A percentile compares a stretch with the other conserved stretches of the same genome.
These are phyloP conservation scores for Ogataea hybrid DNA, from an alignment of 1,139 yeast species.

Conservation along the genomic window DNA sequence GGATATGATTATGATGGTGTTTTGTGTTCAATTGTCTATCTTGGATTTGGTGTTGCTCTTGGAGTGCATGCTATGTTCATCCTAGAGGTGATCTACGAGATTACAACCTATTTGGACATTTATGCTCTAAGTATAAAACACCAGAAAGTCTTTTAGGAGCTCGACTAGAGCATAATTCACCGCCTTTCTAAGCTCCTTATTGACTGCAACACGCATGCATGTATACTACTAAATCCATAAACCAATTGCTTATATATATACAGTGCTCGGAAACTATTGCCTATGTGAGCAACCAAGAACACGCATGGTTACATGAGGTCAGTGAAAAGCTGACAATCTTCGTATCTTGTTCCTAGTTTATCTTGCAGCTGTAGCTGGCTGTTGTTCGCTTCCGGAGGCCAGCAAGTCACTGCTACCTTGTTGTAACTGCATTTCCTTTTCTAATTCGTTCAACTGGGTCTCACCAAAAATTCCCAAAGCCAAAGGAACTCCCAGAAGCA, in stretches of 20 bases:
- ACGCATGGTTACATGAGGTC: too few species aligned
- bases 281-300: neutral
- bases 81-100: constrained; percentile 77
- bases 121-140: constrained; percentile 85
- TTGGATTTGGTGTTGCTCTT: constrained; percentile 70
- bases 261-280: neutral
- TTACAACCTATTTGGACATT: constrained; percentile 80
- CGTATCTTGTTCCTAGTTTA: neutral
- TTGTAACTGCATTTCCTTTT: constrained; percentile 85
- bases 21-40: constrained; percentile 55
- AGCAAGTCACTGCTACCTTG: constrained; percentile 75
- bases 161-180: neutral
- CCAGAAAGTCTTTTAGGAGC: constrained; percentile 43
- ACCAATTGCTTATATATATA: constrained; percentile 3
- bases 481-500: constrained; percentile 90
- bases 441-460: constrained; percentile 91
- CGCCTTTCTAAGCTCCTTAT: neutral
- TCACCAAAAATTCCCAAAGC: constrained; percentile 87
- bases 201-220: neutral
- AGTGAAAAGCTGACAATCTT: neutral
- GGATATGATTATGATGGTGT: constrained; percentile 41
- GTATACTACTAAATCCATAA: constrained; percentile 1
- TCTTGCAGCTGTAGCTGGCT: constrained; percentile 42
- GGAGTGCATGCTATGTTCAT: constrained; percentile 82
- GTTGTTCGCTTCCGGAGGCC: constrained; percentile 69